phyloP scores from a whole-genome alignment of 2,329 filamentous ascomycete genomes.

The Colletotrichum sp. region DNA sequence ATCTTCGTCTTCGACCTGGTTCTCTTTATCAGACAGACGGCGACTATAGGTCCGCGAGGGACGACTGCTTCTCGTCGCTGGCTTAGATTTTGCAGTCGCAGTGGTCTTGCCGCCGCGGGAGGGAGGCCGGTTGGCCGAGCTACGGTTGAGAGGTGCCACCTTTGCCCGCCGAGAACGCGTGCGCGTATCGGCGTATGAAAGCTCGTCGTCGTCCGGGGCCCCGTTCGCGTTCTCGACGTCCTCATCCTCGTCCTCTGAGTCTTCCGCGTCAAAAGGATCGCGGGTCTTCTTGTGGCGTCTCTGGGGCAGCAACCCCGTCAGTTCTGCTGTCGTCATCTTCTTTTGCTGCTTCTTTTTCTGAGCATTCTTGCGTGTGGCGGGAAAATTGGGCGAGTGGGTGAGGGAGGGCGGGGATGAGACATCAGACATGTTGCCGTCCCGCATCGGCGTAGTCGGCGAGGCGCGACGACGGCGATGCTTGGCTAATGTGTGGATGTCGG shows the following conservation, averaged over 20 bases:
- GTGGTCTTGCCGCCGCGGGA: conserved; percentile 27
- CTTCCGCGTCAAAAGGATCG: conserved; percentile 36
- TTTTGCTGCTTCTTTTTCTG: conserved; percentile 23
- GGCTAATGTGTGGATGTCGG: conserved; percentile 56
- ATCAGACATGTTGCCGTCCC: conserved; percentile 52
- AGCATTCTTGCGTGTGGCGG: conserved; percentile 30
- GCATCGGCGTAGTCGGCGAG: conserved; percentile 41
- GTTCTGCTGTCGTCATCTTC: conserved; percentile 58
- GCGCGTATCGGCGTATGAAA: conserved; percentile 49
- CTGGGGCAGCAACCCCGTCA: conserved; percentile 60
- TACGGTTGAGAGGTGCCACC: conserved; percentile 32
- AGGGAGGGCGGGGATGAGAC: conserved; percentile 70
- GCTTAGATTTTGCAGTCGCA: conserved; percentile 17
- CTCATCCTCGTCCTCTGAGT: conserved; percentile 52
- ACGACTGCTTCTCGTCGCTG: conserved; percentile 24
- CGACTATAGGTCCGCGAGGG: conserved; percentile 53
- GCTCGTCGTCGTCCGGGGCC: conserved; percentile 61
- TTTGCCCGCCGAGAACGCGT: conserved; percentile 38
- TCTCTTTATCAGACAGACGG: conserved; percentile 64
- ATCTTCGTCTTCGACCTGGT: conserved; percentile 43
- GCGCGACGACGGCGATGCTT: conserved; percentile 46
- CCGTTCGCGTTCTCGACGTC: conserved; percentile 55
- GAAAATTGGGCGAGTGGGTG: conserved; percentile 68
- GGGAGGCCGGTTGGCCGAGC: conserved; percentile 25
- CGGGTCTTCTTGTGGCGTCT: conserved; percentile 48